Evolutionary conservation across 345 rosid species (phyloP), one percentile per base, ranked within the genome.

Genomic region (Hibiscus syriacus): DNA sequence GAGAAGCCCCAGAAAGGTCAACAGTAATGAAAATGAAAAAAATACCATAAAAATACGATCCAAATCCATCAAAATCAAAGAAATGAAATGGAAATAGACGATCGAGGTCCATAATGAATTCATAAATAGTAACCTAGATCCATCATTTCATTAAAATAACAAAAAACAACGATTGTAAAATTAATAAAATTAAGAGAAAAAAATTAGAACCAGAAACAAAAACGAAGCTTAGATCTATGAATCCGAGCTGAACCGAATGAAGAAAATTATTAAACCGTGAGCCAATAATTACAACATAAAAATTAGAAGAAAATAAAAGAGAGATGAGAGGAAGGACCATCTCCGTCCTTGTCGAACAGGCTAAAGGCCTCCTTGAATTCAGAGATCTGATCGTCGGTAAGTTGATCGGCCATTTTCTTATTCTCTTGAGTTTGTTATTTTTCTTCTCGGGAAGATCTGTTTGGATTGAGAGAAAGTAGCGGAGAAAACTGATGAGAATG

Each of bases 361-460:
- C 73, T 70, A 27, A 70, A 70, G 11, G 73, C 73, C 58, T 70
- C 73, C 59, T 70, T 70, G 73, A 70, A 70, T 27, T 70, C 73
- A 39, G 73, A 70, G 73, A 70, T 70, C 73, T 70, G 73, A 27
- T 70, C 73, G 25, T 70, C 73, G 39, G 73, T 70, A 30, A 70
- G 66, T 58, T 70, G 73, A 70, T 70, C 73, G 38, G 73, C 73
- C 73, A 70, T 70, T 49, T 58, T 59, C 48, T 34, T n/a, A 12
- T 30, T 59, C 14, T 16, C 16, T 55, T 16, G 10, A 64, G 55
- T 26, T 38, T n/a, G 34, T 49, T 20, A 20, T 34, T 36, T 36
- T 7, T 39, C 23, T 7, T 20, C 32, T 14, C 32, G 69, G 7
- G 6, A 19, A 16, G 2, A 23, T 1, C 32, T 46, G 46, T 30